Conservation (phyloP, 768 basidiomycete species). For the Candolleomyces aberdarensis region DNA sequence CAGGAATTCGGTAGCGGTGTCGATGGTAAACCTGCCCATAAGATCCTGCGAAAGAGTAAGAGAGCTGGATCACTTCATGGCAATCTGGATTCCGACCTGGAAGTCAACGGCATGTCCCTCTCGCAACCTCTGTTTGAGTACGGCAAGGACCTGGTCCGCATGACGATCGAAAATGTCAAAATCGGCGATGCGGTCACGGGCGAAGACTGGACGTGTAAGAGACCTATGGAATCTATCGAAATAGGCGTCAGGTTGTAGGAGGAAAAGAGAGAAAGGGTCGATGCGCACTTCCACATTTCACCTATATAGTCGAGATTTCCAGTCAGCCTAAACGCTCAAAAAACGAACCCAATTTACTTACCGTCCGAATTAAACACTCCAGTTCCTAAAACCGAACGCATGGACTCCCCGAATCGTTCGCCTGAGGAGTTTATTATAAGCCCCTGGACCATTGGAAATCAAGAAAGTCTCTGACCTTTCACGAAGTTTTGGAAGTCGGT, state of each 20-base stretch:
- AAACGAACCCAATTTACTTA: conserved; percentile 14
- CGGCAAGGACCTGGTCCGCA: conserved; percentile 38
- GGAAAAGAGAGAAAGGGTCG: not conserved
- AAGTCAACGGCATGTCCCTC: conserved; percentile 57
- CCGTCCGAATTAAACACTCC: conserved; percentile 74
- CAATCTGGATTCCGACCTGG: conserved; percentile 32
- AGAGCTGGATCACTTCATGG: not conserved
- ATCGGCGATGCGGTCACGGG: conserved; percentile 54
- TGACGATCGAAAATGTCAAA: conserved; percentile 61
- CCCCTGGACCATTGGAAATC: not conserved
- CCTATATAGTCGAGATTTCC: conserved; percentile 9
- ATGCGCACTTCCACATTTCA: conserved; percentile 37
- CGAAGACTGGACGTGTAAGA: conserved; percentile 64
- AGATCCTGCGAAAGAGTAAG: conserved; percentile 37
- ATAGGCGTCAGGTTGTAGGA: not conserved
- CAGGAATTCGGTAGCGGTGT: conserved; percentile 64
- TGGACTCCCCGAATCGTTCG: conserved; percentile 37
- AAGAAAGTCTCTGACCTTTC: conserved; percentile 39
- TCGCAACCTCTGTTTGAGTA: conserved; percentile 45
- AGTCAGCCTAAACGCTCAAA: not conserved
- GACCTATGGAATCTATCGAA: conserved; percentile 52
- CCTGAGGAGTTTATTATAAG: conserved; percentile 22
- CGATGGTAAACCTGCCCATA: conserved; percentile 61
- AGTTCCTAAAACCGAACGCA: conserved; percentile 51
- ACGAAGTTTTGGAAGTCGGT: conserved; percentile 58